Conservation (phyloP, 495 filamentous ascomycete species). For the Tuber brumale region DNA sequence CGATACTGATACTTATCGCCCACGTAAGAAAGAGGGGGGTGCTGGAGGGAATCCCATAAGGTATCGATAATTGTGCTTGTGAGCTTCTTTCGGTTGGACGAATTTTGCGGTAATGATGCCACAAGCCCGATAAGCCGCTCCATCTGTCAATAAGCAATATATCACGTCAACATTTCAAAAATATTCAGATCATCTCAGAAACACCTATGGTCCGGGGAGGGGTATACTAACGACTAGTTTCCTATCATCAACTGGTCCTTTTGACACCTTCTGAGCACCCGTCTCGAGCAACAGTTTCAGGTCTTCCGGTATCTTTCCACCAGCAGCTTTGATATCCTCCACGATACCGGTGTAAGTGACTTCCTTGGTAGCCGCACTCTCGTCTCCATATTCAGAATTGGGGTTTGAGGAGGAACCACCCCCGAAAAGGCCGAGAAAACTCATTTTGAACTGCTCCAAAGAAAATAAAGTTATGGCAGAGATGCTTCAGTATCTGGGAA, state of each 20-base stretch:
- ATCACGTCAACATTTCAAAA: background rate
- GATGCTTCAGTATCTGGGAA: background rate
- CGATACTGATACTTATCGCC: slow-evolving; percentile 51
- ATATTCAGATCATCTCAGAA: background rate
- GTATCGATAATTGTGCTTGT: slow-evolving; percentile 14
- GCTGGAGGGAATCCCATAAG: slow-evolving; percentile 57
- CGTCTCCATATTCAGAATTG: background rate
- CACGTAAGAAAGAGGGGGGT: slow-evolving; percentile 58
- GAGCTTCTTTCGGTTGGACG: slow-evolving; percentile 19
- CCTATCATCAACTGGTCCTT: slow-evolving; percentile 18
- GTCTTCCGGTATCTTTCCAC: slow-evolving; percentile 1
- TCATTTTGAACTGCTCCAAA: background rate
- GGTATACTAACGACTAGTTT: slow-evolving; percentile 17
- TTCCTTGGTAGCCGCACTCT: background rate
- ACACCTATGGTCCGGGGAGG: background rate
- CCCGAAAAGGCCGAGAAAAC: background rate
- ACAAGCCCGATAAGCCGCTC: slow-evolving; percentile 29
- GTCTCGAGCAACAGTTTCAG: slow-evolving; percentile 13
- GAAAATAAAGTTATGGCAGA: background rate
- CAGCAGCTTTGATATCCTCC: background rate
- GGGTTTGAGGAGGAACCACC: background rate
- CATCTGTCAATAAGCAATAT: slow-evolving; percentile 15
- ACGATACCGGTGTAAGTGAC: background rate
- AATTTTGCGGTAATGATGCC: slow-evolving; percentile 18
- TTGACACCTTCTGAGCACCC: slow-evolving; percentile 11